Evolutionary conservation across 192 early-diverging fungal genomes (phyloP).

Genomic region (Backusella circina): DNA sequence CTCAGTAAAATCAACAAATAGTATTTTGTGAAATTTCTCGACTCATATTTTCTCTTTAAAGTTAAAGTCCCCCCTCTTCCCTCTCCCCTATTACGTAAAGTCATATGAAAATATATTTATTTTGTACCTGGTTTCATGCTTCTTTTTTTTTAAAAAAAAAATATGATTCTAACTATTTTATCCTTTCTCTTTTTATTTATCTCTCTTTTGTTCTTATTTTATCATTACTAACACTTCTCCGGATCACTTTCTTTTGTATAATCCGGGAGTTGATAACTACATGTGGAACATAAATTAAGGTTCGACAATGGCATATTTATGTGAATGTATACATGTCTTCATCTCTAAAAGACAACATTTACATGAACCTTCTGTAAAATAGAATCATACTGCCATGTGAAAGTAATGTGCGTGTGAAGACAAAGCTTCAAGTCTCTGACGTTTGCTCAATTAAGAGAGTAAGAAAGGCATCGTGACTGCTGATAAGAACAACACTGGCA

Average conservation of each 20-base stretch:
- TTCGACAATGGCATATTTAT: not conserved
- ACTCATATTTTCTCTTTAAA: not conserved
- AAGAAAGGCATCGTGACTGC: not conserved
- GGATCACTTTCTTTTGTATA: not conserved
- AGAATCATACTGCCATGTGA: not conserved
- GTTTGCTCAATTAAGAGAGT: not conserved
- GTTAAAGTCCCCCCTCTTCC: not conserved
- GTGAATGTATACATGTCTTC: not conserved
- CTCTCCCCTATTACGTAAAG: not conserved
- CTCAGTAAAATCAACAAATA: constrained; percentile 4
- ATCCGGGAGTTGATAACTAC: not conserved
- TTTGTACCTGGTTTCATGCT: not conserved
- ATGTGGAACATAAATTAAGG: not conserved
- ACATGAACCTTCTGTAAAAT: not conserved
- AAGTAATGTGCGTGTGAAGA: not conserved
- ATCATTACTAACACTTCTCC: not conserved
- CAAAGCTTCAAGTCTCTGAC: not conserved
- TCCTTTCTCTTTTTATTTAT: not conserved
- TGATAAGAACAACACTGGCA: not conserved
- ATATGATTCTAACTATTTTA: not conserved
- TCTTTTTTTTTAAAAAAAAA: not conserved
- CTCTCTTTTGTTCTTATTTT: not conserved
- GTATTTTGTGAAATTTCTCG: not conserved
- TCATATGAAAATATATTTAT: not conserved
- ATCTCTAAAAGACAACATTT: not conserved